These are phyloP conservation scores for Plasmodium cynomolgi DNA, from an alignment of 169 alveolate genomes.

Conservation along the genomic window DNA sequence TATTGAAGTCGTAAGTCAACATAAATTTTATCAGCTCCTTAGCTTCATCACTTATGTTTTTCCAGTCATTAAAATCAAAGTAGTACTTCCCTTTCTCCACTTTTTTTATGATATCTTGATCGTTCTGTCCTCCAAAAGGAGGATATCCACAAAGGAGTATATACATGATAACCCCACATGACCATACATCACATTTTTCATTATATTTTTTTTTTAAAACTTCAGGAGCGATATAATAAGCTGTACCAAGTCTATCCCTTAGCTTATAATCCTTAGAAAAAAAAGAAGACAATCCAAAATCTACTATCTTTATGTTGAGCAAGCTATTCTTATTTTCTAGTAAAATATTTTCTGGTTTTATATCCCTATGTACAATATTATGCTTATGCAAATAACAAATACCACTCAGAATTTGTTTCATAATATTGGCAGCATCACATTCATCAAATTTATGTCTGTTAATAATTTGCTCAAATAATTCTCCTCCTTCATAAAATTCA, in stretches of 20 bases:
- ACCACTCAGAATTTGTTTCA: conserved; percentile 93
- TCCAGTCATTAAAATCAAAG: conserved; percentile 85
- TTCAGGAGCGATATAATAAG: conserved; percentile 92
- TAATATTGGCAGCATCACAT: conserved; percentile 91
- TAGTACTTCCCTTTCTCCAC: conserved; percentile 91
- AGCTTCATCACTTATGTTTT: conserved; percentile 91
- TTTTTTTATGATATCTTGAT: conserved; percentile 90
- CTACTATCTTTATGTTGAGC: conserved; percentile 85
- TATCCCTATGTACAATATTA: conserved; percentile 91
- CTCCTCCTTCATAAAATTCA: conserved; percentile 95
- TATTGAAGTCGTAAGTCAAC: conserved; percentile 89
- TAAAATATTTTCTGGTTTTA: conserved; percentile 89
- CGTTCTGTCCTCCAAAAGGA: conserved; percentile 94
- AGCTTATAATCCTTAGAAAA: conserved; percentile 80
- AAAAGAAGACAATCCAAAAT: conserved; percentile 91
- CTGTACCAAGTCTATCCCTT: conserved; percentile 91
- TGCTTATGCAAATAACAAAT: conserved; percentile 93
- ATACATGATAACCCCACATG: conserved; percentile 91
- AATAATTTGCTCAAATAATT: conserved; percentile 92
- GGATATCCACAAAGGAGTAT: conserved; percentile 91
- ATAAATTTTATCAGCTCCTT: conserved; percentile 91
- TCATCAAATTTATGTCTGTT: conserved; percentile 91
- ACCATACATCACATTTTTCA: conserved; percentile 94
- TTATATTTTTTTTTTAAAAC: conserved; percentile 88
- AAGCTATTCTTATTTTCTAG: conserved; percentile 54